Conservation (phyloP, 2,329 filamentous ascomycete species). For the Aspergillus hiratsukae region DNA sequence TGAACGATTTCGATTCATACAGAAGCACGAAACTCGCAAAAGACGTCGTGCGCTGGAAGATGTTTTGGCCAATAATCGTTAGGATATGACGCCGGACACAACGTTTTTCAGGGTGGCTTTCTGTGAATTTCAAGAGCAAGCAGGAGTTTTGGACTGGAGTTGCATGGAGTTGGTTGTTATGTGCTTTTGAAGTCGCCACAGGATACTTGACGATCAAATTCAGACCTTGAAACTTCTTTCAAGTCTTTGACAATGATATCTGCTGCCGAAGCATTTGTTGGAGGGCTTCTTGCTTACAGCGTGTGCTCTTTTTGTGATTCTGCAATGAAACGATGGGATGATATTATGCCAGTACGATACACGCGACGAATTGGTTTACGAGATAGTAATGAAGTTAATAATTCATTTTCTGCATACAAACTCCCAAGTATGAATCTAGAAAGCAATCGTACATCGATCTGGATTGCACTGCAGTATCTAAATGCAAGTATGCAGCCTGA, state of each 20-base stretch:
- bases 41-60: constrained; percentile 29
- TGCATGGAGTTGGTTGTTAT: not conserved
- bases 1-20: constrained; percentile 34
- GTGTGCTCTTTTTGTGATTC: not conserved
- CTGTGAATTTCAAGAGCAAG: not conserved
- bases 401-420: not conserved
- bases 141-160: not conserved
- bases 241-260: not conserved
- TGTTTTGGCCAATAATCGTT: constrained; percentile 26
- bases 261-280: not conserved
- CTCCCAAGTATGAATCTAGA: not conserved
- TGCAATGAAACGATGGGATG: constrained; percentile 11
- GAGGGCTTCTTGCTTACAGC: not conserved
- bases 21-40: constrained; percentile 19
- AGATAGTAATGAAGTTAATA: constrained; percentile 1
- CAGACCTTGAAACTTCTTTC: not conserved
- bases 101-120: constrained; percentile 5
- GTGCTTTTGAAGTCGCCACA: not conserved
- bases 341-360: constrained; percentile 9
- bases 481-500: not conserved
- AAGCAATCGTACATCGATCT: not conserved
- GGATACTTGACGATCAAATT: not conserved
- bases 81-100: not conserved
- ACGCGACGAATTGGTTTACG: constrained; percentile 2
- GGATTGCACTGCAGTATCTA: not conserved